Conservation (phyloP, 495 filamentous ascomycete species). For the Hypoxylon intermedium region DNA sequence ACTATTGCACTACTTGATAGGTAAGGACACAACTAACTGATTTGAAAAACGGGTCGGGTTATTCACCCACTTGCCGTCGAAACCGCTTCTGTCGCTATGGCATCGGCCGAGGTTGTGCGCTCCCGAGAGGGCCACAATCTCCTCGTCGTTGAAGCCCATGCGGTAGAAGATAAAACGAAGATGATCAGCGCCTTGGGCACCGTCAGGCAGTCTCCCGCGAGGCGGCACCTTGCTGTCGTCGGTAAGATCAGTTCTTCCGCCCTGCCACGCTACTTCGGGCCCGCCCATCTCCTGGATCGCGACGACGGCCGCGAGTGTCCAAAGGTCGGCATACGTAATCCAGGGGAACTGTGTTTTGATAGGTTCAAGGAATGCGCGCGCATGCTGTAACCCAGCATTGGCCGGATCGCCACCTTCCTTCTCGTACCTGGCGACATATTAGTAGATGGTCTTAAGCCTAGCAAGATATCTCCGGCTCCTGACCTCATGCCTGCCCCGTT, state of each 20-base stretch:
- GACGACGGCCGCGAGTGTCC: slow-evolving; percentile 66
- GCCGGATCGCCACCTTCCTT: slow-evolving; percentile 68
- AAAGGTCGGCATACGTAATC: slow-evolving; percentile 70
- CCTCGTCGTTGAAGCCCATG: slow-evolving; percentile 71
- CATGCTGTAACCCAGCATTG: slow-evolving; percentile 68
- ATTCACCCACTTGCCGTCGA: slow-evolving; percentile 68
- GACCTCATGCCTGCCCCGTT: slow-evolving; percentile 69
- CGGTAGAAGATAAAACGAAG: slow-evolving; percentile 65
- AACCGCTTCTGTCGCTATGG: slow-evolving; percentile 66
- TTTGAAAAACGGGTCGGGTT: slow-evolving; percentile 70
- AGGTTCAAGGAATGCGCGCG: slow-evolving; percentile 67
- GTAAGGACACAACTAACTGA: slow-evolving; percentile 35
- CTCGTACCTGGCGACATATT: slow-evolving; percentile 54
- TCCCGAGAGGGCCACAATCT: slow-evolving; percentile 68
- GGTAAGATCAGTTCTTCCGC: slow-evolving; percentile 64
- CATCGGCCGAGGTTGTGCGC: slow-evolving; percentile 69
- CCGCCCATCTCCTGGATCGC: slow-evolving; percentile 66
- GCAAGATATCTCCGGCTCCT: too few species aligned
- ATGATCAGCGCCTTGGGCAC: slow-evolving; percentile 64
- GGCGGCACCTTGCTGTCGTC: slow-evolving; percentile 65
- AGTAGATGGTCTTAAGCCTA: too few species aligned
- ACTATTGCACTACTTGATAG: too few species aligned
- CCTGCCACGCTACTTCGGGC: slow-evolving; percentile 60
- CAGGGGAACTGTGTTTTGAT: slow-evolving; percentile 64
- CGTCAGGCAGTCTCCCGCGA: slow-evolving; percentile 65